Base-by-base conservation (phyloP, 768 basidiomycete genomes). In the Calocera viscosa region DNA sequence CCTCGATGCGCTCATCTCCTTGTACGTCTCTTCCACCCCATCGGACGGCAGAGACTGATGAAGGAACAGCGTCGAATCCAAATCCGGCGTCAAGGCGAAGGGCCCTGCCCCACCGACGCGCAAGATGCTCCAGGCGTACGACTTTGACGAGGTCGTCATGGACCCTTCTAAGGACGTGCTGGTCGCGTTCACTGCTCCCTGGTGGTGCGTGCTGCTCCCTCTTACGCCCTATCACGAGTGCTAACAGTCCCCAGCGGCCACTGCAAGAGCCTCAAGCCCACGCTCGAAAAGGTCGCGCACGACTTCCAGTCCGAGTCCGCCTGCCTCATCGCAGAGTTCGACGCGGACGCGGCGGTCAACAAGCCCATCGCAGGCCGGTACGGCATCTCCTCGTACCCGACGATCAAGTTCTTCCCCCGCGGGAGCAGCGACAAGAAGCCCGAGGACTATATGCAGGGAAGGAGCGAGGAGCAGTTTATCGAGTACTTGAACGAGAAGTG, bases 371-470 rank as follows among this genome's bases (percentile, higher is more conserved):
- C 87, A 10, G 69, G 74, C 39, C 83, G 84, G 74, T 94, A 94
- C 72, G 89, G 80, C 3, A 83, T 99, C 67, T 72, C 76, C 22
- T 84, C 87, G 68, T 99, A 86, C 85, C 96, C 96, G 0, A 98
- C 94, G 22, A 85, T 99, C 80, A 94, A 92, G 76, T 94, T 94
- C 81, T 96, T 93, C 86, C 82, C 90, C 70, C 87, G 86, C 66
- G 77, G 76, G 43, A 67, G 67, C 70, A 84, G 81, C 69, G 80
- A 81, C 71, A 85, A 85, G 72, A 81, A 83, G 67, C 82, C 84
- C 12, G 78, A 86, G 63, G 78, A 77, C 32, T 99, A 97, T 75
- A 80, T 85, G 12, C 84, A 84, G 26, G 85, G 80, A 39, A 84
- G 95, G 67, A 79, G 81, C 1, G 91, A 93, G 73, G 81, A 80